Evolutionary conservation across 225 moss, liverwort and hornwort genomes (phyloP), one percentile per base, ranked within the genome.

Genomic region (Climacium dendroides): DNA sequence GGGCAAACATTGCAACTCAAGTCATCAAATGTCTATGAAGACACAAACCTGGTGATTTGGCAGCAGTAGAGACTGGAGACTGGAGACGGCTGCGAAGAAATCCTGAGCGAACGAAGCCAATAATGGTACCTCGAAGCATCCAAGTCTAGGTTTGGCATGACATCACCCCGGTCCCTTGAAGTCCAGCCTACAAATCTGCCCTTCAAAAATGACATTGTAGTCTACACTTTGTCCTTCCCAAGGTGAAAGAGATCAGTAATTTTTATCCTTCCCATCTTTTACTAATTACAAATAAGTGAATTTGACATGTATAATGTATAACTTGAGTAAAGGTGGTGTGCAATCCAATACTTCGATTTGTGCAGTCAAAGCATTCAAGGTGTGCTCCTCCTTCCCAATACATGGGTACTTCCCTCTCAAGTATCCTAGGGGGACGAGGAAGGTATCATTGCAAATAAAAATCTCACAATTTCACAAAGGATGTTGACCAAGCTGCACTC

Each of bases 341-440:
- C 5, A 43, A 43, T 26, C 4, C 5, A 8, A 41, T 70, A 22
- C 2, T 66, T 10, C 1, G 2, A n/a, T 65, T 65, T 65, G 64
- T 35, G 5, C 2, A n/a, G 2, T 37, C 12, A 22, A 13, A 37
- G 13, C 37, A 7, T 67, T 1, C 3, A 2, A 37, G 1, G n/a
- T 66, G 12, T 3, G 3, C 0, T 0, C 10, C 20, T 65, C 10
- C 18, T 1, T 63, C 7, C 7, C 5, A 60, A 26, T 60, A 60
- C 13, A 60, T 13, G 5, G 2, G 24, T 24, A 5, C 19, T 5
- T 58, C 11, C 5, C 5, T 24, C 11, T 11, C 6, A 1, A 3
- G 6, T 35, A 19, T 35, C 17, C 5, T 19, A 1, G 10, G 2
- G 6, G 0, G 19, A 35, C 11, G 6, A 35, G 5, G 5, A 19